Percentiles rank a stretch among this genome's conserved stretches.
Conservation (phyloP, 164 flowering plant genomes). For the Platanus orientalis region DNA sequence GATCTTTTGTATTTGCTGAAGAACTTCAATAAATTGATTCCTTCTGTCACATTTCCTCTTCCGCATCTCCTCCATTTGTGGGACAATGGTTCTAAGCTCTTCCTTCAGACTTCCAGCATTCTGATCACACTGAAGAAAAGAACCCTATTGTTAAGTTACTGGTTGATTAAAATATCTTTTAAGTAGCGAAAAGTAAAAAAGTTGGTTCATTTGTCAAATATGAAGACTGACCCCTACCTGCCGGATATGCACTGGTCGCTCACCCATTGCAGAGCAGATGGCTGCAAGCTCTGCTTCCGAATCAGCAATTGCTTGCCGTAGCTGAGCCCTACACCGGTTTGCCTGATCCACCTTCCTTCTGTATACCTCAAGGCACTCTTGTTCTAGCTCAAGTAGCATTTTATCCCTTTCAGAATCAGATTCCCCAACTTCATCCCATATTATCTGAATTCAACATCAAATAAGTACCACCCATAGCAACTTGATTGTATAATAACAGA, state of each 20-base stretch:
- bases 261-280: conserved; percentile 64
- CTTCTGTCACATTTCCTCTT: conserved; percentile 71
- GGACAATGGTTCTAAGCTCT: conserved; percentile 61
- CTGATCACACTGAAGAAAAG: conserved; percentile 56
- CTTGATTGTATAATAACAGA: neutral
- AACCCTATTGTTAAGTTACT: neutral
- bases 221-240: conserved; percentile 30
- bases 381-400: conserved; percentile 61
- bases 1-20: conserved; percentile 52
- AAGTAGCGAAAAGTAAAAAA: neutral
- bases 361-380: conserved; percentile 69
- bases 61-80: conserved; percentile 81
- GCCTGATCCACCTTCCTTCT: conserved; percentile 69
- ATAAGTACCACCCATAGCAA: neutral
- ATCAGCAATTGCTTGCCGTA: conserved; percentile 56
- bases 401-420: conserved; percentile 50
- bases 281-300: conserved; percentile 64
- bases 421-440: conserved; percentile 93
- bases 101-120: conserved; percentile 64
- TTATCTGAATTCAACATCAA: conserved; percentile 31
- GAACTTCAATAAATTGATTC: conserved; percentile 65
- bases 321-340: conserved; percentile 41
- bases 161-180: neutral
- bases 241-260: conserved; percentile 38
- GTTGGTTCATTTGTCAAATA: neutral